Evolutionary conservation across 768 basidiomycete species (phyloP), one percentile per base, ranked within the genome.

Genomic region (Xerocomus potaroensis): DNA sequence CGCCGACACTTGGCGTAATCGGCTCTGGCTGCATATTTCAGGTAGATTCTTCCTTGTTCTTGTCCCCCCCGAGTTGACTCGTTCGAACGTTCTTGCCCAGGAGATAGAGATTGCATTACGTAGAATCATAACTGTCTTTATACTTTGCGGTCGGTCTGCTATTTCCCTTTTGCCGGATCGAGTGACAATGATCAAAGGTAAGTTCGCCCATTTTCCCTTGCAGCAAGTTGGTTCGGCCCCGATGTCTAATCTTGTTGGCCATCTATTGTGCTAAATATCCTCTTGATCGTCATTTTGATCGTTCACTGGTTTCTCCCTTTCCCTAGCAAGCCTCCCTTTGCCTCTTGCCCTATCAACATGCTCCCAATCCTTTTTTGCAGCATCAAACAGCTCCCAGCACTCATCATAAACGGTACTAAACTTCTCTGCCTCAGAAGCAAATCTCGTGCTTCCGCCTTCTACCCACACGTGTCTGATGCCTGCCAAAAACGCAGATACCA

Each of bases 261-360:
- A 21, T 15, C 18, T 9, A 41, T 18, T 15, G 1, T 23, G 21
- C 12, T 18, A 33, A 16, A 18, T 24, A 5, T 12, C 4, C 36
- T 5, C 16, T 30, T 23, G n/a, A 39, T 11, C 23, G 2, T 15
- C 41, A 1, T 47, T 34, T 18, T 41, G 22, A 29, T 41, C 38
- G 23, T 45, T 14, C 50, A 36, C 39, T 30, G 62, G 44, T 32
- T 73, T 78, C 48, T 63, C 70, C 60, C 68, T 80, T 69, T 89
- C 87, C 56, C 85, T 73, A 32, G 72, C 72, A 38, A 91, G 58
- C 54, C 89, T 70, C 3, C 89, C 89, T 61, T 87, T 90, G 12
- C 89, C 88, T 50, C 89, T 69, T 27, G 81, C 81, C 48, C 70
- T 53, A 22, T 90, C 83, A 3, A 91, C 87, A 30, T 72, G 69